Conservation (phyloP, 2,329 filamentous ascomycete species). For the Ophiostoma novo-ulmi region DNA sequence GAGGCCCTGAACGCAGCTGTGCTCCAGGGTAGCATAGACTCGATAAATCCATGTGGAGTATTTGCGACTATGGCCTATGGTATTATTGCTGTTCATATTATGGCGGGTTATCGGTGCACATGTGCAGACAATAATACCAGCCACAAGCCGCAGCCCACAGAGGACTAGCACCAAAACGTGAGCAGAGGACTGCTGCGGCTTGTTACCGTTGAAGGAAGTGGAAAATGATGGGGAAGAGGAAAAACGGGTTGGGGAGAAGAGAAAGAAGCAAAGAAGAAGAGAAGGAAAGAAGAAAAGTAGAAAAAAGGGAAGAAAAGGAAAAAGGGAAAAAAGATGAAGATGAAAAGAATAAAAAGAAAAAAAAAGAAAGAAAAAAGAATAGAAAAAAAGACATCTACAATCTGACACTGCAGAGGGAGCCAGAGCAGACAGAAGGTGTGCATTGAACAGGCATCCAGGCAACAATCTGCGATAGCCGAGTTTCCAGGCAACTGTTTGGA, state of each 20-base stretch:
- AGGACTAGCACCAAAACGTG: constrained; percentile 21
- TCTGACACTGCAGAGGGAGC: constrained; percentile 20
- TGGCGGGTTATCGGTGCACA: not conserved
- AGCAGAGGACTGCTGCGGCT: not conserved
- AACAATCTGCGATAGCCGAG: constrained; percentile 15
- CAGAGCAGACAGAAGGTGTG: constrained; percentile 8
- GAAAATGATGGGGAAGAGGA: constrained; percentile 6
- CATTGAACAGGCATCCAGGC: constrained; percentile 15
- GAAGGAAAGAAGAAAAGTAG: not conserved
- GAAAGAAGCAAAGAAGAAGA: not conserved
- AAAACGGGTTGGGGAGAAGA: not conserved
- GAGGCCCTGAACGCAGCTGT: not conserved
- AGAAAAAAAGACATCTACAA: not conserved
- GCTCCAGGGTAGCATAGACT: not conserved
- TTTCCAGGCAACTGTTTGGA: constrained; percentile 12
- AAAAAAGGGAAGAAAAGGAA: not conserved
- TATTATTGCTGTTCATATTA: not conserved
- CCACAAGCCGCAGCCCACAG: constrained; percentile 19
- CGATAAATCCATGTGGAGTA: not conserved
- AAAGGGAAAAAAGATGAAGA: not conserved
- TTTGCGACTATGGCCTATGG: too few species aligned
- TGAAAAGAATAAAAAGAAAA: not conserved
- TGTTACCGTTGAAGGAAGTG: not conserved
- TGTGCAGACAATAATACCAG: constrained; percentile 11
- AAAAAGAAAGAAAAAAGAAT: not conserved